A percentile compares a stretch with the other conserved stretches of the same genome.
Evolutionary conservation across 164 flowering plant species (phyloP).

Genomic region (Berberis vulgaris): DNA sequence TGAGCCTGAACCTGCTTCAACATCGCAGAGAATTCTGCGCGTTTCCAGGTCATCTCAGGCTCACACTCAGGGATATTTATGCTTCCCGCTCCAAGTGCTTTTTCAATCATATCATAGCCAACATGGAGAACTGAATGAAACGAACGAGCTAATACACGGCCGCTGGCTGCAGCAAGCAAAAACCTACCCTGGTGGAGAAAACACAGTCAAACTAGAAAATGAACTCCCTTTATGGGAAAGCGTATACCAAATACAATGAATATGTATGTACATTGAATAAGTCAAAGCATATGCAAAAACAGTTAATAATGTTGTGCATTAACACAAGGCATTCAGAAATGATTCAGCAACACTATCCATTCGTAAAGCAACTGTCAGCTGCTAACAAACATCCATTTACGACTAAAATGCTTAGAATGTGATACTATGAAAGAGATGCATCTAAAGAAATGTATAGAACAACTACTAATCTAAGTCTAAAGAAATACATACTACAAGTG

Average conservation of each 20-base stretch:
- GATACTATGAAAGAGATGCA: too few species aligned
- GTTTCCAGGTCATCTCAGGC: conserved; percentile 97
- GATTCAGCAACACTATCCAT: too few species aligned
- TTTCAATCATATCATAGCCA: conserved; percentile 89
- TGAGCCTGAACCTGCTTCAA: conserved; percentile 99
- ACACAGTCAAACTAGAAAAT: conserved; percentile 1
- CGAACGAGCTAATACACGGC: conserved; percentile 94
- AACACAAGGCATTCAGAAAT: too few species aligned
- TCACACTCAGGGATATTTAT: conserved; percentile 51
- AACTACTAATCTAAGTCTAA: too few species aligned
- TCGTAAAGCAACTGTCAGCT: too few species aligned
- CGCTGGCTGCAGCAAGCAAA: conserved; percentile 96
- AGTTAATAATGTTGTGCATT: too few species aligned
- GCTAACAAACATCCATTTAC: too few species aligned
- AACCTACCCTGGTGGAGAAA: conserved; percentile 75
- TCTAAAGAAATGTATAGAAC: too few species aligned
- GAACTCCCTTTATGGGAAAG: background rate
- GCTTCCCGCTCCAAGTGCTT: conserved; percentile 72
- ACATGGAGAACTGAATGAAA: conserved; percentile 92
- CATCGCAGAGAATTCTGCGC: conserved; percentile 90
- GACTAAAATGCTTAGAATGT: too few species aligned
- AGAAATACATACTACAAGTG: too few species aligned
- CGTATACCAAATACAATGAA: background rate
- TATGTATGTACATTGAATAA: background rate
- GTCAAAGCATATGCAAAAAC: too few species aligned